These are phyloP conservation scores for Fusarium lateritium DNA, from an alignment of 2,329 filamentous ascomycete species.

Conservation along the genomic window DNA sequence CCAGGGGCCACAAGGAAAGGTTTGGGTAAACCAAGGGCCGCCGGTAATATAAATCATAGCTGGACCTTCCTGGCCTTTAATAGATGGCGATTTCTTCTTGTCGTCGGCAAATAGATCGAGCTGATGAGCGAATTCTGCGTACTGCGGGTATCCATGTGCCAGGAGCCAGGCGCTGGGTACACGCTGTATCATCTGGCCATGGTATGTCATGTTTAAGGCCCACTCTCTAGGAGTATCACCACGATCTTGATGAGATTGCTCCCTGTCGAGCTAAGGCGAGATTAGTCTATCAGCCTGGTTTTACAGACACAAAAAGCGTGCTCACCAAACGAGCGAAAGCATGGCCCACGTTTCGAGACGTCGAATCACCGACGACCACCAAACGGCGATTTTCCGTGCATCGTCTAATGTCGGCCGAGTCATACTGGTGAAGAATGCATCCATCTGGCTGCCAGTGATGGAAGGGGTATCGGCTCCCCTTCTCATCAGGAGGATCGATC, in stretches of 20 bases:
- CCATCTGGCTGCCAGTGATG: slow-evolving; percentile 71
- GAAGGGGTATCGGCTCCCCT: slow-evolving; percentile 51
- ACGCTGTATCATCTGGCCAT: slow-evolving; percentile 4
- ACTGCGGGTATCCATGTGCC: neutral
- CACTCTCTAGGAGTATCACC: neutral
- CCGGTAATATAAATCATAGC: slow-evolving; percentile 40
- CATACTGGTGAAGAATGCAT: slow-evolving; percentile 71
- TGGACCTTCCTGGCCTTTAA: slow-evolving; percentile 35
- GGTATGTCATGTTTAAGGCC: slow-evolving; percentile 13
- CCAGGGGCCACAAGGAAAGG: too few species aligned
- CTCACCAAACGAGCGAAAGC: slow-evolving; percentile 54
- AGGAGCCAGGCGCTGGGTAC: slow-evolving; percentile 5
- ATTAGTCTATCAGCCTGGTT: neutral
- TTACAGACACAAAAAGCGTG: rapidly evolving
- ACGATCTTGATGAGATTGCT: neutral
- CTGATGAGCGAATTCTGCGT: neutral
- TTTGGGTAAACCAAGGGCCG: slow-evolving; percentile 43
- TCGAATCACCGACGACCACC: slow-evolving; percentile 72
- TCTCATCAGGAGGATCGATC: slow-evolving; percentile 53
- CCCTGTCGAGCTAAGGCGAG: slow-evolving; percentile 10
- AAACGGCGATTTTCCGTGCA: slow-evolving; percentile 68
- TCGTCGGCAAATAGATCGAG: slow-evolving; percentile 32
- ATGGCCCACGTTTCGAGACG: slow-evolving; percentile 71
- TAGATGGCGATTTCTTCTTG: slow-evolving; percentile 1
- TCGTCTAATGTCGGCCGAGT: slow-evolving; percentile 61